phyloP scores from a whole-genome alignment of 176 grass and related monocot species.

The Tillandsia leiboldiana region DNA sequence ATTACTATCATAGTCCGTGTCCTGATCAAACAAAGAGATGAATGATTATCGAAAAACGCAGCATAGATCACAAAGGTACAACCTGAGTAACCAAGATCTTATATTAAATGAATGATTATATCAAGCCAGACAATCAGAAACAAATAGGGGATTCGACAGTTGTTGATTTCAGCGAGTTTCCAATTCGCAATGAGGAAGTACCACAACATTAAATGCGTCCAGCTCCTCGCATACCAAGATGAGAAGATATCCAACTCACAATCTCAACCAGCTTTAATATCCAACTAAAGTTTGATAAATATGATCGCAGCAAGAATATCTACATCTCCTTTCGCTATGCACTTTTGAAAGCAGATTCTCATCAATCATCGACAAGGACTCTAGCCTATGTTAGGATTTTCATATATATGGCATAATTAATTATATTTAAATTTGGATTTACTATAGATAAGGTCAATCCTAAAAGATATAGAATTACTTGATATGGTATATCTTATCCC shows the following conservation, averaged over 20 bases:
- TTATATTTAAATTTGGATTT: too few relatives aligned
- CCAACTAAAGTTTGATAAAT: background rate
- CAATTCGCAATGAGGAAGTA: background rate
- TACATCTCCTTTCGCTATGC: background rate
- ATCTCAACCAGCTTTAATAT: background rate
- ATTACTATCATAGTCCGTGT: slow-evolving; percentile 26
- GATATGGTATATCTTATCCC: too few relatives aligned
- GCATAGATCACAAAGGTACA: background rate
- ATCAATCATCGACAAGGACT: too few relatives aligned
- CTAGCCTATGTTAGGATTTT: too few relatives aligned
- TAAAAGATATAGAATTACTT: too few relatives aligned
- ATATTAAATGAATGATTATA: too few relatives aligned
- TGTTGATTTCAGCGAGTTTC: too few relatives aligned
- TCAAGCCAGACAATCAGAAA: too few relatives aligned
- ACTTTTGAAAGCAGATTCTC: too few relatives aligned
- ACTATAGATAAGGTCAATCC: too few relatives aligned
- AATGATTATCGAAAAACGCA: background rate
- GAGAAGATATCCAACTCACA: background rate
- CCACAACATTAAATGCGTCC: background rate
- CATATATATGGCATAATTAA: too few relatives aligned
- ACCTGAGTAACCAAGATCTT: background rate
- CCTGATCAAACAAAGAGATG: slow-evolving; percentile 11
- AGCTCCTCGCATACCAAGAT: background rate
- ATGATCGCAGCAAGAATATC: background rate
- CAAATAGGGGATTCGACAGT: too few relatives aligned